A percentile compares a stretch with the other conserved stretches of the same genome.
These are phyloP conservation scores for Neurospora sp. DNA, from an alignment of 495 filamentous ascomycete genomes.

Conservation along the genomic window DNA sequence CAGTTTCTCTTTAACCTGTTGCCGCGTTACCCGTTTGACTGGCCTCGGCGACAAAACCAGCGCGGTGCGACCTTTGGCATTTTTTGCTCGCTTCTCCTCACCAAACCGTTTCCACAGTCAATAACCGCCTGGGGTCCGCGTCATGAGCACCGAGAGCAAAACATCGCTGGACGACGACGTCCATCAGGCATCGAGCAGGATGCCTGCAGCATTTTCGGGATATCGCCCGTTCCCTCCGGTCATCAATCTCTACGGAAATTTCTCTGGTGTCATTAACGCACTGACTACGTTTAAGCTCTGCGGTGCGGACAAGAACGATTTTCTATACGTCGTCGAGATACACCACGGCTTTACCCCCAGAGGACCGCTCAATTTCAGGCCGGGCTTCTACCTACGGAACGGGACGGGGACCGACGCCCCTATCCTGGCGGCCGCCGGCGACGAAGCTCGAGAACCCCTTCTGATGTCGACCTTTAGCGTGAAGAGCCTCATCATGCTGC, in stretches of 20 bases:
- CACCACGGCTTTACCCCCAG: constrained; percentile 1
- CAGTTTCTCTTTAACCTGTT: background rate
- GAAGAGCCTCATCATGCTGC: constrained; percentile 1
- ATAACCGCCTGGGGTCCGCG: background rate
- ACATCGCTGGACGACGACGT: background rate
- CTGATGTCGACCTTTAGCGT: background rate
- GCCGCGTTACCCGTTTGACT: background rate
- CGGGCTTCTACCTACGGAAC: constrained; percentile 6
- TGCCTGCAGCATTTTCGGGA: background rate
- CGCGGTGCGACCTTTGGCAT: background rate
- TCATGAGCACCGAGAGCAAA: background rate
- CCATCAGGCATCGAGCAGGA: background rate
- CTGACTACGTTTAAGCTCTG: constrained; percentile 4
- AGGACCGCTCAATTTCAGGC: constrained; percentile 3
- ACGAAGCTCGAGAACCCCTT: background rate
- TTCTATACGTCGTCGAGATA: constrained; percentile 3
- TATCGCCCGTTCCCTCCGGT: constrained; percentile 6
- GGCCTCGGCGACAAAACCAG: background rate
- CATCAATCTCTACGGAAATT: constrained; percentile 8
- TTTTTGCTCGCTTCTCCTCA: background rate
- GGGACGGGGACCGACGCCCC: constrained; percentile 1
- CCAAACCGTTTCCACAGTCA: background rate
- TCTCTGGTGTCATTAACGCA: background rate
- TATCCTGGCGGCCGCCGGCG: constrained; percentile 6
- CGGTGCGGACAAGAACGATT: background rate